Evolutionary conservation across 2,329 filamentous ascomycete genomes (phyloP), one percentile per base, ranked within the genome.

Genomic region (Talaromyces atroroseus): DNA sequence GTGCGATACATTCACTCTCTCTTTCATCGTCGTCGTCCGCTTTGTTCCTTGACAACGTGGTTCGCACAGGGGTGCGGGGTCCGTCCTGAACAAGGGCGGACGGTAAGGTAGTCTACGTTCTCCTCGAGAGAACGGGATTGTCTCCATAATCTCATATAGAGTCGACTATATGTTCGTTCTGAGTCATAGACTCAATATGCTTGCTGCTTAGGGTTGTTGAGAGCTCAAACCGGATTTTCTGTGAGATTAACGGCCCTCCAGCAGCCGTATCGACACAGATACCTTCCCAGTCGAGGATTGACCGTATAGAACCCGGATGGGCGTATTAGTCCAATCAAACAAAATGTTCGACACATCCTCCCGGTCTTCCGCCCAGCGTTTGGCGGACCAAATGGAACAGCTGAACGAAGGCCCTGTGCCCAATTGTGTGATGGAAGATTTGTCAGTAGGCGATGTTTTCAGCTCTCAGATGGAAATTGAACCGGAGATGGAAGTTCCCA

Each of bases 31-130:
- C 61, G 63, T 59, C 62, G 53, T 59, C 60, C 52, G 63, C 65
- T 46, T 55, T 58, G 55, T 63, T 63, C 51, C 59, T 63, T 52
- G 62, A 65, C 66, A 65, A 69, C 61, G 69, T 74, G 69, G 64
- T 71, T 64, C 77, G 76, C 73, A 64, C 77, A 77, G 71, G 70
- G 75, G 75, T 72, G 64, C 65, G 68, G 64, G 70, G 75, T 78
- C 76, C 76, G 76, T 77, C 76, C 74, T 78, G 74, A 77, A 72
- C 59, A 71, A 74, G 74, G 75, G 72, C 76, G 76, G 76, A 78
- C 76, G 74, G 74, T 77, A 77, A 77, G 52, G 52, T 38, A 42
- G 34, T 44, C 44, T 18, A 32, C 34, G 12, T 38, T 26, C 24
- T 11, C 29, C 14, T 8, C n/a, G 7, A 12, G 24, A 21, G 16